Percentiles rank a stretch among this genome's conserved stretches.
phyloP scores from a whole-genome alignment of 345 rosid species.

The Boechera stricta region DNA sequence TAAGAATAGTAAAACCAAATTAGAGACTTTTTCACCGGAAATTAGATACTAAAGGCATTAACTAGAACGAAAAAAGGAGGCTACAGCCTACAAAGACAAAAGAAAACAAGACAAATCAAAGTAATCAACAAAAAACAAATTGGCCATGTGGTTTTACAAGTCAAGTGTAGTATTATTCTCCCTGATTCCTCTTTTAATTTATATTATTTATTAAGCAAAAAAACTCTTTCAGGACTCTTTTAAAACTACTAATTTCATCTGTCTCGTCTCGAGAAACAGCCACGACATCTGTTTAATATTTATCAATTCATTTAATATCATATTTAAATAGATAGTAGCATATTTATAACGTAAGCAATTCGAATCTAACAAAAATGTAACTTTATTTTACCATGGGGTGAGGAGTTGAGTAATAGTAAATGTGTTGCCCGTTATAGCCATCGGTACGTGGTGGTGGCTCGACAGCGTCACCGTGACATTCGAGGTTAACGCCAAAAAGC shows the following conservation, averaged over 20 bases:
- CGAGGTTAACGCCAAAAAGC: conserved; percentile 89
- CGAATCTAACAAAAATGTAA: conserved; percentile 4
- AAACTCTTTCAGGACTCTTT: conserved; percentile 14
- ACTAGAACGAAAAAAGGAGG: not conserved
- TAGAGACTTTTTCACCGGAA: not conserved
- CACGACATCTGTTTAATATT: conserved; percentile 31
- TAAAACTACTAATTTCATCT: conserved; percentile 32
- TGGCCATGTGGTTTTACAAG: conserved; percentile 42
- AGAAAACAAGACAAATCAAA: not conserved
- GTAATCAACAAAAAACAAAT: conserved; percentile 23
- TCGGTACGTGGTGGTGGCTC: conserved; percentile 42
- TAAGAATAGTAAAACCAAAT: conserved; percentile 14
- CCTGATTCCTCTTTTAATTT: conserved; percentile 12
- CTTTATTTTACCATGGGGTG: conserved; percentile 37
- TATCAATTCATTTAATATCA: not conserved
- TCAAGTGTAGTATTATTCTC: conserved; percentile 43
- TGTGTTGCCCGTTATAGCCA: conserved; percentile 37
- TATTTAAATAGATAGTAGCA: conserved; percentile 15
- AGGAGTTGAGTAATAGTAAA: conserved; percentile 44
- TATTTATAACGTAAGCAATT: conserved; percentile 25
- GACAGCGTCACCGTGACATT: conserved; percentile 57
- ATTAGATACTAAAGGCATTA: not conserved
- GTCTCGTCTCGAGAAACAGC: conserved; percentile 49
- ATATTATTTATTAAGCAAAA: not conserved
- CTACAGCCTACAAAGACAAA: not conserved